Percentiles rank a stretch among this genome's conserved stretches.
These are phyloP conservation scores for Termitomyces titanicus DNA, from an alignment of 768 basidiomycete species.

Conservation along the genomic window DNA sequence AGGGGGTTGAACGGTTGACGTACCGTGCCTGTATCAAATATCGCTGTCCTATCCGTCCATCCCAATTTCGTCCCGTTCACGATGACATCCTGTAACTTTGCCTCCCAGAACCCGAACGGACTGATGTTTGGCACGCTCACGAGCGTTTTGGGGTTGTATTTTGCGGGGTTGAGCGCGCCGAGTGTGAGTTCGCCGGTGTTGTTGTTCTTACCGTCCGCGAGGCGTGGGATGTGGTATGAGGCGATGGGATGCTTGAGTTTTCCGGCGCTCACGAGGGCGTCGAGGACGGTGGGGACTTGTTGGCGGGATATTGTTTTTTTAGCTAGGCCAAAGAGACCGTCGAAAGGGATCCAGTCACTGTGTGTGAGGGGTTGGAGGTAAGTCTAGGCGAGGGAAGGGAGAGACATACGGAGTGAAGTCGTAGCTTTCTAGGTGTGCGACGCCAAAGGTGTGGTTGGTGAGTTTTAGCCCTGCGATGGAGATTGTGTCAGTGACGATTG, in stretches of 20 bases:
- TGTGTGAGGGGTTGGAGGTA: not conserved
- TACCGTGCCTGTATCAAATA: constrained; percentile 42
- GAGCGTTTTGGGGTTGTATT: constrained; percentile 46
- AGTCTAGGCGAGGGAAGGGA: not conserved
- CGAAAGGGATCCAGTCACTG: constrained; percentile 36
- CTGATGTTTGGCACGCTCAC: constrained; percentile 49
- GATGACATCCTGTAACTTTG: constrained; percentile 40
- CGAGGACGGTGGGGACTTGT: constrained; percentile 49
- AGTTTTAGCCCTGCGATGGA: constrained; percentile 55
- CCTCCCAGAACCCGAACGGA: constrained; percentile 49
- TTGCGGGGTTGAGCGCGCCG: constrained; percentile 54
- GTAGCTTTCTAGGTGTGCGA: constrained; percentile 47
- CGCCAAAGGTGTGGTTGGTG: constrained; percentile 55
- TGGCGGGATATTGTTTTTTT: constrained; percentile 49
- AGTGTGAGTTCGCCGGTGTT: constrained; percentile 62
- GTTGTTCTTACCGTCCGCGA: constrained; percentile 34
- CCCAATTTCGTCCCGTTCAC: constrained; percentile 43
- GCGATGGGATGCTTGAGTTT: constrained; percentile 51
- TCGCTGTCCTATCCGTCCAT: constrained; percentile 48
- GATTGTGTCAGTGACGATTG: constrained; percentile 54
- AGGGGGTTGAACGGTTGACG: too few species aligned
- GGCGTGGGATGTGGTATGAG: constrained; percentile 67
- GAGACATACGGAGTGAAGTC: constrained; percentile 44
- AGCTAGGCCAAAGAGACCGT: constrained; percentile 54
- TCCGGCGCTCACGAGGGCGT: constrained; percentile 45